phyloP scores from a whole-genome alignment of 2,329 filamentous ascomycete genomes.

The Calonectria crousiana region DNA sequence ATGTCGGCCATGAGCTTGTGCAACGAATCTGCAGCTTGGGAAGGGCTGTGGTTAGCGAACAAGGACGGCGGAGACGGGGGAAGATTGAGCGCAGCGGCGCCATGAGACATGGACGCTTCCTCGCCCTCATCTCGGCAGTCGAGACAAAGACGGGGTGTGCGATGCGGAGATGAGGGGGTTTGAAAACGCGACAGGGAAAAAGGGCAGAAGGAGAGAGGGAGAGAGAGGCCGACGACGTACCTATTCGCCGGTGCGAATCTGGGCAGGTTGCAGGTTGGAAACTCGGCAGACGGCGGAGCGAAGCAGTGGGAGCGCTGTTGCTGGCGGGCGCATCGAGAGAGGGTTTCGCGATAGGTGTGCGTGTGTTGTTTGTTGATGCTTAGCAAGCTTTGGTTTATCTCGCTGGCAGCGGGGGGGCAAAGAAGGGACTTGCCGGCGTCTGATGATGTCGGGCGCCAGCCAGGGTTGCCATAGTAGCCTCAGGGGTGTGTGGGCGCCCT shows the following conservation, averaged over 20 bases:
- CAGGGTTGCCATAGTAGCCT: conserved; percentile 41
- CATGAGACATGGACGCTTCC: conserved; percentile 29
- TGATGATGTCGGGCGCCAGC: conserved; percentile 34
- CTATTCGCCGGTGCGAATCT: conserved; percentile 29
- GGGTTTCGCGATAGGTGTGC: conserved; percentile 17
- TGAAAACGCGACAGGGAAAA: background rate
- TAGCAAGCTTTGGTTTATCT: conserved; percentile 29
- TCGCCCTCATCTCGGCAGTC: conserved; percentile 24
- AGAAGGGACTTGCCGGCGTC: conserved; percentile 18
- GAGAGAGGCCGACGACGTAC: conserved; percentile 27
- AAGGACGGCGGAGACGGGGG: conserved; percentile 23
- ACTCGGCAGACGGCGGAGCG: conserved; percentile 28
- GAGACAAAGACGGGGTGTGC: conserved; percentile 24
- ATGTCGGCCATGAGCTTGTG: conserved; percentile 61
- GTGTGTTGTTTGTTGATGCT: conserved; percentile 26
- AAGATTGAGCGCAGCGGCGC: conserved; percentile 21
- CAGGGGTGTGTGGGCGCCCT: conserved; percentile 15
- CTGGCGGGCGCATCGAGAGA: conserved; percentile 42
- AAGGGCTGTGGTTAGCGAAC: conserved; percentile 17
- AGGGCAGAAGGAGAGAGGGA: no score
- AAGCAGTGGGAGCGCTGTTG: conserved; percentile 24
- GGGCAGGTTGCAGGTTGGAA: conserved; percentile 28
- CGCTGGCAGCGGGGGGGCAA: conserved; percentile 21
- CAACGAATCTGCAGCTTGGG: conserved; percentile 34
- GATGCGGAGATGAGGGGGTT: conserved; percentile 24